Percentiles rank a stretch among this genome's conserved stretches.
Conservation (phyloP, 2,329 filamentous ascomycete species). For the Talaromyces marneffei region DNA sequence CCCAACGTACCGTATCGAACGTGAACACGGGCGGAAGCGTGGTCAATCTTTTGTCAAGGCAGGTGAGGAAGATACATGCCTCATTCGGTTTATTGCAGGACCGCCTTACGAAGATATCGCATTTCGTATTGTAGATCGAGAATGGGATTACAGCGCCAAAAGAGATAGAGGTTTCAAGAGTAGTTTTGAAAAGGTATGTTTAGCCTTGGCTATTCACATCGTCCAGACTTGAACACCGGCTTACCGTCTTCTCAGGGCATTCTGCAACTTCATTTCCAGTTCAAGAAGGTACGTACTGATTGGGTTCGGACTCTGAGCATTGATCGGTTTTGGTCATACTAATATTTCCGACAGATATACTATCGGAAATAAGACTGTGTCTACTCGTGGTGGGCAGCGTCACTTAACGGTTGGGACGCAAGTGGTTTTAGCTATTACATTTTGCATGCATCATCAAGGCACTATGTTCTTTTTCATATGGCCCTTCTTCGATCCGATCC, state of each 20-base stretch:
- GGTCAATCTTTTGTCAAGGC: constrained; percentile 91
- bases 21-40: constrained; percentile 80
- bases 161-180: constrained; percentile 90
- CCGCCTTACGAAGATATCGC: constrained; percentile 95
- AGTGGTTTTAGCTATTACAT: not conserved
- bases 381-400: not conserved
- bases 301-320: not conserved
- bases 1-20: constrained; percentile 91
- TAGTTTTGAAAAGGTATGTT: constrained; percentile 88
- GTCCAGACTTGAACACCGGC: constrained; percentile 5
- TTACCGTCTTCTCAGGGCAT: constrained; percentile 60
- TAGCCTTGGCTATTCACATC: not conserved
- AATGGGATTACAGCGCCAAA: constrained; percentile 98
- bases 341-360: constrained; percentile 34
- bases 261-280: constrained; percentile 93
- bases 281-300: constrained; percentile 72
- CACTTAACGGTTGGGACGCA: not conserved
- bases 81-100: constrained; percentile 92
- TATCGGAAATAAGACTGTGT: constrained; percentile 40
- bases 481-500: not conserved
- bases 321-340: constrained; percentile 16
- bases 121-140: constrained; percentile 94
- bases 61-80: constrained; percentile 92
- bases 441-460: not conserved
- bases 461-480: not conserved